phyloP scores from a whole-genome alignment of 2,329 filamentous ascomycete genomes.

The Ophiostoma tasmaniense region DNA sequence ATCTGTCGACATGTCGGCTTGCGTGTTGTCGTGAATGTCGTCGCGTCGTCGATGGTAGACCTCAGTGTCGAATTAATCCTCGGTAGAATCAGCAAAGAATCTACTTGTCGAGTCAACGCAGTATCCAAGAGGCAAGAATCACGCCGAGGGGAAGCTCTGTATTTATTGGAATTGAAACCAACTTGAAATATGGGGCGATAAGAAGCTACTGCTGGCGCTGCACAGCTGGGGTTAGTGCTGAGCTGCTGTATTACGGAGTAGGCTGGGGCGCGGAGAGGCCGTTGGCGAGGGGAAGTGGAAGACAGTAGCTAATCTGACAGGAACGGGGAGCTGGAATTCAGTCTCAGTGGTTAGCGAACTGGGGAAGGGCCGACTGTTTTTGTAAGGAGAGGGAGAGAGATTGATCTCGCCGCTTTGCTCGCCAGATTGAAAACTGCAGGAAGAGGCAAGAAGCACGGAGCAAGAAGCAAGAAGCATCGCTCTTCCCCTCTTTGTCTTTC shows the following conservation, averaged over 20 bases:
- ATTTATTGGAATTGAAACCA: conserved; percentile 8
- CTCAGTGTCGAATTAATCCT: neutral
- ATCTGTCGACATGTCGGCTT: conserved; percentile 2
- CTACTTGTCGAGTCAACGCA: neutral
- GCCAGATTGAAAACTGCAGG: neutral
- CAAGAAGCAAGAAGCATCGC: neutral
- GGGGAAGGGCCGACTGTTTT: neutral
- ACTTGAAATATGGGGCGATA: conserved; percentile 19
- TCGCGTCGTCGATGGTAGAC: neutral
- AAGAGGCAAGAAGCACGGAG: too few species aligned
- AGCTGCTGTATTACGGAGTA: neutral
- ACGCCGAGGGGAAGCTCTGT: conserved; percentile 15
- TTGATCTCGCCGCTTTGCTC: neutral
- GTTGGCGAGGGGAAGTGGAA: conserved; percentile 14
- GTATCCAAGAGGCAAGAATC: neutral
- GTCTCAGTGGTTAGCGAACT: conserved; percentile 8
- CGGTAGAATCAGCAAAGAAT: neutral
- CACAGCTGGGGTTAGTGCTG: neutral
- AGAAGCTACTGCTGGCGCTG: conserved; percentile 7
- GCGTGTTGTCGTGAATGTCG: neutral
- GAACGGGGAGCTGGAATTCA: conserved; percentile 7
- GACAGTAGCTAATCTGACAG: neutral
- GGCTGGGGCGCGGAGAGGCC: conserved; percentile 2
- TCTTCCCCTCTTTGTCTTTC: neutral
- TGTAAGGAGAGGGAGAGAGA: neutral